Conservation (phyloP, 768 basidiomycete genomes). For the Galerina marginata region DNA sequence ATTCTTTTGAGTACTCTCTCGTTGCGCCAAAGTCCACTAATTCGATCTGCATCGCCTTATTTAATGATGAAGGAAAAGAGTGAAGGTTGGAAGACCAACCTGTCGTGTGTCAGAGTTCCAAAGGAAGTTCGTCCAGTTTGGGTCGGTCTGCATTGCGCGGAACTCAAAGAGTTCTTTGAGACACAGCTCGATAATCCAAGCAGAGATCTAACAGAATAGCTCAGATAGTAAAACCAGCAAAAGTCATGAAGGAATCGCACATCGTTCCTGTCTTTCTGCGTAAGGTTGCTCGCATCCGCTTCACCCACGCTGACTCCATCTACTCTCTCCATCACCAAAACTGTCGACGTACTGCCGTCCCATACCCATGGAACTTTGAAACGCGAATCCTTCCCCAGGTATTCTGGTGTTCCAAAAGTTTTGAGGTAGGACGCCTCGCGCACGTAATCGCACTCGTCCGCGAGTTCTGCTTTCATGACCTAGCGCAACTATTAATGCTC, state of each 20-base stretch:
- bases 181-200: conserved; percentile 82
- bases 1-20: conserved; percentile 79
- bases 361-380: conserved; percentile 91
- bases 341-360: conserved; percentile 78
- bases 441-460: conserved; percentile 90
- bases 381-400: conserved; percentile 60
- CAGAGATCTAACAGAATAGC: conserved; percentile 68
- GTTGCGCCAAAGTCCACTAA: conserved; percentile 98
- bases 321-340: conserved; percentile 91
- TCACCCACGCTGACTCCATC: conserved; percentile 83
- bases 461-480: conserved; percentile 81
- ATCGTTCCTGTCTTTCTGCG: conserved; percentile 71
- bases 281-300: conserved; percentile 54
- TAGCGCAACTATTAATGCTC: neutral
- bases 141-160: conserved; percentile 96
- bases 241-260: conserved; percentile 44
- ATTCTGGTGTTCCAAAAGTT: conserved; percentile 56
- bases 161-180: conserved; percentile 91
- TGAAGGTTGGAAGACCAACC: conserved; percentile 39
- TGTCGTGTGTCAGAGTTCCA: conserved; percentile 74
- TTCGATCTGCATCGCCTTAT: conserved; percentile 58
- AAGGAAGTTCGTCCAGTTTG: conserved; percentile 98
- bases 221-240: neutral
- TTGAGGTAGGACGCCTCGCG: conserved; percentile 79
- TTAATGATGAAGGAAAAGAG: neutral